Conservation (phyloP, 2,329 filamentous ascomycete genomes). For the Diaporthe sp. region DNA sequence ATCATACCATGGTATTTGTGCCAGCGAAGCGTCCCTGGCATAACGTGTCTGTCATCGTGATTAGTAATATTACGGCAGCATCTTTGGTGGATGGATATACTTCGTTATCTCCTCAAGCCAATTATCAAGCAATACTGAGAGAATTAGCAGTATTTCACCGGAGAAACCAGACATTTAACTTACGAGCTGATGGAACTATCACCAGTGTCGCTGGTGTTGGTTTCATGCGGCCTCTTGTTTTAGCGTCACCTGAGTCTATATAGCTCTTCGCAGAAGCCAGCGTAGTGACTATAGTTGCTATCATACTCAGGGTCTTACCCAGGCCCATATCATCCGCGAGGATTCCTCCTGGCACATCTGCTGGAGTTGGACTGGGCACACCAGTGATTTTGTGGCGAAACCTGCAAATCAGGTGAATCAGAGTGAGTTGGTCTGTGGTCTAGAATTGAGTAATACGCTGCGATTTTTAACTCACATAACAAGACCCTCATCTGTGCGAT, state of each 20-base stretch:
- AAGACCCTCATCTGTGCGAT: background rate
- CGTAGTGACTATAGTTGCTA: conserved; percentile 42
- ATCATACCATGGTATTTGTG: conserved; percentile 15
- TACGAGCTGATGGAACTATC: conserved; percentile 21
- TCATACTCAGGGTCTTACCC: conserved; percentile 46
- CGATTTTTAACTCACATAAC: background rate
- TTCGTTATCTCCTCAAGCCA: conserved; percentile 6
- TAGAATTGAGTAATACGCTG: background rate
- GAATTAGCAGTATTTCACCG: background rate
- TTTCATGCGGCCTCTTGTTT: background rate
- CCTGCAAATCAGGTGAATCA: background rate
- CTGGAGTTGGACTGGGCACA: conserved; percentile 11
- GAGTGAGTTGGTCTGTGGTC: background rate
- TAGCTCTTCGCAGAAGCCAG: conserved; percentile 41
- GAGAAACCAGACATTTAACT: background rate
- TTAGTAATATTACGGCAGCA: background rate
- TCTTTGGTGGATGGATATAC: background rate
- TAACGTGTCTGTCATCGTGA: background rate
- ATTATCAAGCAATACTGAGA: conserved; percentile 13
- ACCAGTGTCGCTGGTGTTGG: background rate
- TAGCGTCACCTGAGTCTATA: conserved; percentile 4
- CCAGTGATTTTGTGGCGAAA: conserved; percentile 22
- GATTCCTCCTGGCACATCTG: conserved; percentile 44
- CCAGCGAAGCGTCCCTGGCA: background rate
- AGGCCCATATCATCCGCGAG: conserved; percentile 46